A percentile compares a stretch with the other conserved stretches of the same genome.
These are phyloP conservation scores for Codiaeum variegatum DNA, from an alignment of 441 rosid species.

Conservation along the genomic window DNA sequence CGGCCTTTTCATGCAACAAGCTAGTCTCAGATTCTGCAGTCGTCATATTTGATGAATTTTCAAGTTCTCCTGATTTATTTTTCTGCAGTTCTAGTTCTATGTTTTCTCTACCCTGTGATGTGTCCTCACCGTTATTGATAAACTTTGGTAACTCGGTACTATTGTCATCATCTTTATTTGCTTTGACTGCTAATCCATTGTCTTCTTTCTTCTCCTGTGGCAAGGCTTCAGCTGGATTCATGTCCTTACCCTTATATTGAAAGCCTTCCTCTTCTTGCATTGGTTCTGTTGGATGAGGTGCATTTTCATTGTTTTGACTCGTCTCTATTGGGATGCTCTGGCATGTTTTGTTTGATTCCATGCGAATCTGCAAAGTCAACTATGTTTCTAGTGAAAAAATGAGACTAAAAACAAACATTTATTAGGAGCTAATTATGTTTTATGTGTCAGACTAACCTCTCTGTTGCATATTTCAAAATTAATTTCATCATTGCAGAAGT, in stretches of 20 bases:
- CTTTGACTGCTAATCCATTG: not conserved
- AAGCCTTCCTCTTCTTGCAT: constrained; percentile 12
- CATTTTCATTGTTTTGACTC: constrained; percentile 11
- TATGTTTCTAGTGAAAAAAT: constrained; percentile 1
- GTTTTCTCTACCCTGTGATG: constrained; percentile 20
- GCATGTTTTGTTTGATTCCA: constrained; percentile 9
- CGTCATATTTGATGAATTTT: not conserved
- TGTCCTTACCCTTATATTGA: not conserved
- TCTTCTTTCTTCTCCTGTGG: constrained; percentile 8
- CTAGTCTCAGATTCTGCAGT: constrained; percentile 15
- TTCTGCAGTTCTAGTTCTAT: constrained; percentile 4
- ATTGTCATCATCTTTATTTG: not conserved
- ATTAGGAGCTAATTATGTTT: not conserved
- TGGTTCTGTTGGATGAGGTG: constrained; percentile 3
- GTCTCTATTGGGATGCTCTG: constrained; percentile 12
- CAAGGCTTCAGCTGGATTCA: constrained; percentile 5
- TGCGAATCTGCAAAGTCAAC: constrained; percentile 19
- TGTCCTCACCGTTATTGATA: constrained; percentile 4
- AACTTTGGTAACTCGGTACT: not conserved
- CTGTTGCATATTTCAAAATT: not conserved
- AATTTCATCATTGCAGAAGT: constrained; percentile 14
- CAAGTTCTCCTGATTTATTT: constrained; percentile 17
- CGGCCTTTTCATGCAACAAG: constrained; percentile 5
- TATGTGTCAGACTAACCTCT: constrained; percentile 28
- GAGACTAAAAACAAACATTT: not conserved